Conservation (phyloP, 2,329 filamentous ascomycete species). For the Tympanopsis confertula region DNA sequence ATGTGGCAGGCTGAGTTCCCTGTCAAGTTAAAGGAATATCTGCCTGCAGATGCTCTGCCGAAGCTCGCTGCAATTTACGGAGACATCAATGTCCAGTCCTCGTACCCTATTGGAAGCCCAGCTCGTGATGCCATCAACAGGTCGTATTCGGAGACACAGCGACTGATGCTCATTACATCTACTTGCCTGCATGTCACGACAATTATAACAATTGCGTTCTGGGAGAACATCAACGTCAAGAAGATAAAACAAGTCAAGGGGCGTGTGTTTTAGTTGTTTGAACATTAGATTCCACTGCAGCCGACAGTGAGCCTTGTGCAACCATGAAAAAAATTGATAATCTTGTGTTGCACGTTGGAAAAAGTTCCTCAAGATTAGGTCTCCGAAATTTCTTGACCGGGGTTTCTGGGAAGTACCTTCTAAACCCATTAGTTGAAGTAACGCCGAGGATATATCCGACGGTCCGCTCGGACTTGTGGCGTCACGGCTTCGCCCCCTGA, state of each 20-base stretch:
- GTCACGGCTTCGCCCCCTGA: no score
- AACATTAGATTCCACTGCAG: no score
- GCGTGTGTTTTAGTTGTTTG: not conserved
- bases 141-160: conserved; percentile 34
- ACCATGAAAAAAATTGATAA: no score
- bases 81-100: conserved; percentile 18
- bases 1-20: conserved; percentile 24
- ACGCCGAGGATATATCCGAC: no score
- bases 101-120: conserved; percentile 24
- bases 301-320: no score
- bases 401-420: no score
- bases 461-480: no score
- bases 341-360: no score
- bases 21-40: conserved; percentile 17
- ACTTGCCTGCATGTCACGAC: conserved; percentile 17
- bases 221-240: not conserved
- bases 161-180: conserved; percentile 24
- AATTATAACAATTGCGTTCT: conserved; percentile 19
- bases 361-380: no score
- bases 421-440: no score
- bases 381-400: no score
- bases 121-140: conserved; percentile 28
- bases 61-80: conserved; percentile 29
- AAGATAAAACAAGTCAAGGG: not conserved
- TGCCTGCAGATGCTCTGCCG: conserved; percentile 21